A percentile compares a stretch with the other conserved stretches of the same genome.
These are phyloP conservation scores for Flaveria trinervia DNA, from an alignment of 129 eudicot species.

Conservation along the genomic window DNA sequence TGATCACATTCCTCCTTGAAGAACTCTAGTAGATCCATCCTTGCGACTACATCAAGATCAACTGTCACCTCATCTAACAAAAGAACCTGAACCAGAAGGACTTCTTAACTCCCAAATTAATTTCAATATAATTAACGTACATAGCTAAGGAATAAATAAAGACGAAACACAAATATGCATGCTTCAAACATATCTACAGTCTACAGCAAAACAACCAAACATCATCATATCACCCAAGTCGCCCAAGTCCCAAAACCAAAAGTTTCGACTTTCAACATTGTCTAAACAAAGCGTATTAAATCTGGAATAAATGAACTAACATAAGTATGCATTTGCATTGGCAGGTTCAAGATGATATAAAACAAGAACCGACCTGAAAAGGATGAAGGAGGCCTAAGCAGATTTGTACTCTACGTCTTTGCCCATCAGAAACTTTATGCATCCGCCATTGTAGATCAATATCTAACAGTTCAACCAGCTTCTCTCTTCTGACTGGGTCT, in stretches of 20 bases:
- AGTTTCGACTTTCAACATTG: background rate
- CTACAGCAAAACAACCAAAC: background rate
- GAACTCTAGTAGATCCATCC: constrained; percentile 92
- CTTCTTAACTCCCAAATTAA: background rate
- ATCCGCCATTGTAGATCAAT: constrained; percentile 93
- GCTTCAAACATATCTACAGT: background rate
- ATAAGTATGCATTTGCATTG: background rate
- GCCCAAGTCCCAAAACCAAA: background rate
- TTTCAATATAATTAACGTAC: background rate
- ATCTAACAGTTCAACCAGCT: constrained; percentile 82
- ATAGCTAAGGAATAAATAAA: background rate
- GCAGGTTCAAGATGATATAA: background rate
- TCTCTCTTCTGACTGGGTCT: constrained; percentile 87
- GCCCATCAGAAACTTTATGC: constrained; percentile 99
- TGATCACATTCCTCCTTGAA: constrained; percentile 91
- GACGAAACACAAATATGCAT: background rate
- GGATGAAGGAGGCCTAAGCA: constrained; percentile 99
- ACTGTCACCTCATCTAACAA: constrained; percentile 94
- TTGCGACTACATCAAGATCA: constrained; percentile 90
- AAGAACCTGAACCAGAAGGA: constrained; percentile 65
- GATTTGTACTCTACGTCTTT: constrained; percentile 94
- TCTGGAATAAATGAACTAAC: constrained; percentile 8
- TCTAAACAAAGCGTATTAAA: background rate
- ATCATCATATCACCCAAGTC: background rate
- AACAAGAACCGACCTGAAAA: constrained; percentile 57